Percentiles rank a stretch among this genome's conserved stretches.
These are phyloP conservation scores for Immersiporthe knoxdaviesiana DNA, from an alignment of 2,329 filamentous ascomycete species.

Conservation along the genomic window DNA sequence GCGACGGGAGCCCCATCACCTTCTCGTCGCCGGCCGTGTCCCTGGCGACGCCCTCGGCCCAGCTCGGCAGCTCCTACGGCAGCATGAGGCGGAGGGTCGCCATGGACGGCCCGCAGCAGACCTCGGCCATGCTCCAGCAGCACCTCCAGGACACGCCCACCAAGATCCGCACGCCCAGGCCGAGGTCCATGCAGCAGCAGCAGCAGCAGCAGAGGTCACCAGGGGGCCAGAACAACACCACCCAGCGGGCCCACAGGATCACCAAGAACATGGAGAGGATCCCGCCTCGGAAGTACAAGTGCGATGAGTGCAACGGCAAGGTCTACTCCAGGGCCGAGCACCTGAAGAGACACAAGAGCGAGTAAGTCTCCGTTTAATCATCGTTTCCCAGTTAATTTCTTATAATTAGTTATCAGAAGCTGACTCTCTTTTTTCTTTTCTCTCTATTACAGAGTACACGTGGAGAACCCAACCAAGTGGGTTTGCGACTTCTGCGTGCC, in stretches of 20 bases:
- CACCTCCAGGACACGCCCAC: conserved; percentile 21
- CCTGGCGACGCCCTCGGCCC: conserved; percentile 23
- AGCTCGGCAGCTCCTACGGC: conserved; percentile 18
- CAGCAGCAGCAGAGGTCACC: conserved; percentile 14
- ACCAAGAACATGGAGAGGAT: conserved; percentile 24
- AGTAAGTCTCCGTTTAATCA: conserved; percentile 11
- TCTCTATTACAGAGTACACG: conserved; percentile 11
- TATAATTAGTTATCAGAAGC: not conserved
- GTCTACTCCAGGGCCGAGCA: conserved; percentile 26
- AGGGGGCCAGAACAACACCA: not conserved
- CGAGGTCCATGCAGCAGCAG: conserved; percentile 19
- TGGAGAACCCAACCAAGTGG: conserved; percentile 24
- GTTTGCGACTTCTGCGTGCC: conserved; percentile 26
- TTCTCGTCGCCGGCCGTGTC: conserved; percentile 25
- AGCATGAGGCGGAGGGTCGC: conserved; percentile 24
- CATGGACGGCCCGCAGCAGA: conserved; percentile 28
- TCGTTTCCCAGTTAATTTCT: too few species aligned
- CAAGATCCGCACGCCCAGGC: conserved; percentile 20
- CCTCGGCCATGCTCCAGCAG: conserved; percentile 26
- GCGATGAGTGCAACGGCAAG: conserved; percentile 25
- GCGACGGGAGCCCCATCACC: conserved; percentile 24
- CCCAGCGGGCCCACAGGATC: conserved; percentile 22
- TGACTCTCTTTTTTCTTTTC: conserved; percentile 5
- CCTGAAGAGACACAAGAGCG: conserved; percentile 27
- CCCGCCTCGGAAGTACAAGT: conserved; percentile 23